Evolutionary conservation across 2,329 filamentous ascomycete genomes (phyloP), one percentile per base, ranked within the genome.

Genomic region (Sclerotinia minor): DNA sequence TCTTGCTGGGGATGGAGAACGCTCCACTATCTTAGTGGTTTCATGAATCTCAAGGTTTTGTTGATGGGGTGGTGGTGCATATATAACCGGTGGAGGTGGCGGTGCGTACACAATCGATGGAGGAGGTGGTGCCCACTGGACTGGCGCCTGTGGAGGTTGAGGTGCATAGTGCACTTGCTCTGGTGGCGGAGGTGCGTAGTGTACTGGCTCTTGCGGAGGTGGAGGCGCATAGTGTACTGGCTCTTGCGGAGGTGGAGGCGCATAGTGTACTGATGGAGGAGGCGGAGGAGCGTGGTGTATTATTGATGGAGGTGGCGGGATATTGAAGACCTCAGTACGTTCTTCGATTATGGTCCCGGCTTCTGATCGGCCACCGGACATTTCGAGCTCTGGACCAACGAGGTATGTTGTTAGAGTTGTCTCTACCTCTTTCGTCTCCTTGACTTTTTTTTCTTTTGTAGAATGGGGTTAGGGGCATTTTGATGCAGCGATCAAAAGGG

Each of bases 321-420:
- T 68, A 11, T 75, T 75, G 71, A 80, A 78, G 4, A 82, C 68
- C 83, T 83, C 70, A 79, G 78, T 67, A 69, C 80, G 82, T 75
- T 87, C 83, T 73, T 85, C 82, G 47, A 83, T 67, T 17, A 85
- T 69, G 24, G 80, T 80, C 60, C 80, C 83, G 2, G 81, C 78
- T 44, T 80, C 79, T 52, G 84, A 83, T 67, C 83, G 80, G 64
- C 80, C 79, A 29, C 80, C 79, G 52, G 78, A 71, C 71, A 75
- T 75, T 70, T 76, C 69, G 45, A 63, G 54, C 71, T 73, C 75
- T 75, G 69, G 60, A 64, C 35, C 64, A 63, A 74, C 54, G 53
- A 71, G 63, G 63, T 72, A 72, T 63, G 69, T 75, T 70, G 71
- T 75, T 73, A 72, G 67, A 69, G 69, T 71, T 65, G 70, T 71